These are phyloP conservation scores for Coelastrella sp. DNA, from an alignment of 139 green algal genomes.

Conservation along the genomic window DNA sequence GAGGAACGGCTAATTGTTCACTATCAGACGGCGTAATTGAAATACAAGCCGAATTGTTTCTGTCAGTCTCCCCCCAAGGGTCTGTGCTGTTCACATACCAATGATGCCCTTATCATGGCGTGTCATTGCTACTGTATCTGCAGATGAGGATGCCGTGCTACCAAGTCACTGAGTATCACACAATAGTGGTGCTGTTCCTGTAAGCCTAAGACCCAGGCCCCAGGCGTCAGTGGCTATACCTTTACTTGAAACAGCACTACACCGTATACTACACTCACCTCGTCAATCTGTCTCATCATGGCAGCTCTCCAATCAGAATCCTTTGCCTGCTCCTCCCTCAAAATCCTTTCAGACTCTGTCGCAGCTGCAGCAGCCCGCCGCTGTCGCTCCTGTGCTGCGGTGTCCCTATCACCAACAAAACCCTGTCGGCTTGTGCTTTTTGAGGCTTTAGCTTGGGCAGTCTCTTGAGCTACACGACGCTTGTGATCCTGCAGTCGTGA, in stretches of 20 bases:
- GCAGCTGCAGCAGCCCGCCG: slow-evolving; percentile 34
- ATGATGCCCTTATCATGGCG: too few relatives aligned
- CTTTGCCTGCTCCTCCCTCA: slow-evolving; percentile 60
- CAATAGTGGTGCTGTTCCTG: too few relatives aligned
- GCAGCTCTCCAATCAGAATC: slow-evolving; percentile 65
- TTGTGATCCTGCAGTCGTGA: background rate
- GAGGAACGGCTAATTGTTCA: too few relatives aligned
- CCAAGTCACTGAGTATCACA: too few relatives aligned
- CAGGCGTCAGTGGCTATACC: too few relatives aligned
- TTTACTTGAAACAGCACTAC: background rate
- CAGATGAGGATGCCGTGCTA: too few relatives aligned
- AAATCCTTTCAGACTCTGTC: slow-evolving; percentile 52
- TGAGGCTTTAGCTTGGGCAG: background rate
- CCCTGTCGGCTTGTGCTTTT: background rate
- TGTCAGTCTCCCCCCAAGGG: too few relatives aligned
- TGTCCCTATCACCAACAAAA: slow-evolving; percentile 8
- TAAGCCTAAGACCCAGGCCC: too few relatives aligned
- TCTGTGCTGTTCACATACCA: too few relatives aligned
- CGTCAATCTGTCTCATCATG: slow-evolving; percentile 52
- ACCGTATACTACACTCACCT: background rate
- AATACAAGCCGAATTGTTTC: too few relatives aligned
- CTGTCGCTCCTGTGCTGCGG: slow-evolving; percentile 39
- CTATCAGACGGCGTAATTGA: too few relatives aligned
- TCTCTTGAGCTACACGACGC: background rate
- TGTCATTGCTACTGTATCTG: too few relatives aligned